These are phyloP conservation scores for Saccharomyces pastorianus DNA, from an alignment of 1,139 yeast species.

Conservation along the genomic window DNA sequence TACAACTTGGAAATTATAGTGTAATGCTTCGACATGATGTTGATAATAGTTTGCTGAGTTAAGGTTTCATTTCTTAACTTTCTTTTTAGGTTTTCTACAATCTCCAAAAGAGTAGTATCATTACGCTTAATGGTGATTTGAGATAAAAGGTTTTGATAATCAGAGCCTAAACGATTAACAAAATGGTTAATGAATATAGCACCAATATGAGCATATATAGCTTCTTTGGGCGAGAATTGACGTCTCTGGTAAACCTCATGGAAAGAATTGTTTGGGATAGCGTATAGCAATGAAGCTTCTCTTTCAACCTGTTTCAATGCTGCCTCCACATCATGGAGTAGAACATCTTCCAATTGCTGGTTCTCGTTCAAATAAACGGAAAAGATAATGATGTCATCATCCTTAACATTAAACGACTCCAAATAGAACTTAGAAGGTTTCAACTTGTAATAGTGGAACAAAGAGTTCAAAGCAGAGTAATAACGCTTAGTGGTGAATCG, in stretches of 20 bases:
- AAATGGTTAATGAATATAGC: conserved; percentile 90
- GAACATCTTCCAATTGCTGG: conserved; percentile 31
- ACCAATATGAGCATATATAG: conserved; percentile 90
- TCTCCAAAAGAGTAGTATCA: conserved; percentile 53
- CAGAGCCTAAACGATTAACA: conserved; percentile 81
- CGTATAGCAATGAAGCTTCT: conserved; percentile 87
- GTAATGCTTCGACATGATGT: conserved; percentile 62
- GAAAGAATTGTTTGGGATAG: conserved; percentile 83
- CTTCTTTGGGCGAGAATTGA: conserved; percentile 83
- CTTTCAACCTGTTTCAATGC: conserved; percentile 86
- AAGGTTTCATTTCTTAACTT: conserved; percentile 90
- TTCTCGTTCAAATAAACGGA: conserved; percentile 67
- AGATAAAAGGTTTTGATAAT: conserved; percentile 55
- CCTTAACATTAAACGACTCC: conserved; percentile 55
- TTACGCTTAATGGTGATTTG: conserved; percentile 22
- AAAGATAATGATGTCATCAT: conserved; percentile 73
- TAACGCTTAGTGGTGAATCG: conserved; percentile 81
- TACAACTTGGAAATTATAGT: conserved; percentile 75
- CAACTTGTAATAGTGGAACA: conserved; percentile 84
- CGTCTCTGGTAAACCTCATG: conserved; percentile 66
- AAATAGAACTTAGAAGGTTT: conserved; percentile 84
- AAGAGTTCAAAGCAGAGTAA: conserved; percentile 78
- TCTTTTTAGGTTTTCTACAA: conserved; percentile 72
- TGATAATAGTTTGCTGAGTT: conserved; percentile 76
- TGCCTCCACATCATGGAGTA: conserved; percentile 43